Evolutionary conservation across 768 basidiomycete genomes (phyloP), one percentile per base, ranked within the genome.

Genomic region (Obba rivulosa): DNA sequence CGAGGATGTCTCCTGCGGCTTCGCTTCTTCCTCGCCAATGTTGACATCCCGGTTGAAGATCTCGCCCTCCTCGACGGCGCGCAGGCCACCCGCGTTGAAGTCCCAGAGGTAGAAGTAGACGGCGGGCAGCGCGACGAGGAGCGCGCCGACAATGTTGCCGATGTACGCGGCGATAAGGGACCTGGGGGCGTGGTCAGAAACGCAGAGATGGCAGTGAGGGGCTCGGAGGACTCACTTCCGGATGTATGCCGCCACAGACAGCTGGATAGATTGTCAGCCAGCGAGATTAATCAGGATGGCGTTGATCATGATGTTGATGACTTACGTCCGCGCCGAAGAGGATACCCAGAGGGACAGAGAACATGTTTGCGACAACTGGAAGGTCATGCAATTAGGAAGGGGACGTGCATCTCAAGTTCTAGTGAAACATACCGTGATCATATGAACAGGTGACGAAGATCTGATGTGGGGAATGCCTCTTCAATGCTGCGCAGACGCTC

Each of bases 341-440:
- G 28, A 87, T 85, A 8, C 83, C 74, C 34, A 87, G 62, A 0
- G 83, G 83, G 8, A 87, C 66, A 3, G 79, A 85, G 62, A 81
- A 87, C 85, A 87, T 87, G 60, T 87, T 87, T 17, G 85, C 85
- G 22, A 85, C 67, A 9, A 85, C 83, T 83, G 40, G 16, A 37
- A 16, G 16, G n/a, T n/a, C n/a, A n/a, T n/a, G 13, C 16, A 37
- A 3, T 22, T 14, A 17, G 37, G 8, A 36, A 25, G 24, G 10
- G 22, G 16, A 11, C 34, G 28, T 21, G 3, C 25, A 2, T 10
- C 5, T 21, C 28, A 20, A 28, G 8, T 9, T 28, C 10, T 7
- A 43, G 25, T 3, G 1, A 18, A 47, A 53, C 71, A 48, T 60
- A 79, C 85, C 81, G 69, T 87, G 85, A 56, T 87, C 85, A 54